Percentiles rank a stretch among this genome's conserved stretches.
Conservation (phyloP, 2,329 filamentous ascomycete genomes). For the Raffaelea deltoideospora region DNA sequence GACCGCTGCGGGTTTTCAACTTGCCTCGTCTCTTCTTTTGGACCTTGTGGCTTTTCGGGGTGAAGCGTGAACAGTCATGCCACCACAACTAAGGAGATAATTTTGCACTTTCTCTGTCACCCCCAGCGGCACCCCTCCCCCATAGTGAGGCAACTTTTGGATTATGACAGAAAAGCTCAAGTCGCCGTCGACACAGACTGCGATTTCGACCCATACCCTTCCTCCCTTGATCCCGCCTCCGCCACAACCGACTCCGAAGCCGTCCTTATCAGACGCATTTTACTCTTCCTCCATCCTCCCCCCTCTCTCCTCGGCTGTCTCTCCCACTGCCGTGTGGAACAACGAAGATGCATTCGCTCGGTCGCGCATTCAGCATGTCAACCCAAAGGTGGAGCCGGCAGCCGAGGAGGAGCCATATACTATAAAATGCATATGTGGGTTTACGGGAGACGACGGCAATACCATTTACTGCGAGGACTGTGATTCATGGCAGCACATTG, state of each 20-base stretch:
- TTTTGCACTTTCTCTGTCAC: not conserved
- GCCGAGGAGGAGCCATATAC: slow-evolving; percentile 76
- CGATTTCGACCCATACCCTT: slow-evolving; percentile 36
- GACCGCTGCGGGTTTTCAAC: no score
- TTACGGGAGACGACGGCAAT: slow-evolving; percentile 87
- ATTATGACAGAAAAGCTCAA: slow-evolving; percentile 49
- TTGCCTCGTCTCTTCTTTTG: not conserved
- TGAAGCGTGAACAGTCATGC: slow-evolving; percentile 49
- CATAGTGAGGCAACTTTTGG: slow-evolving; percentile 30
- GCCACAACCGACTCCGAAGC: not conserved
- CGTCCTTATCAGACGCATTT: not conserved
- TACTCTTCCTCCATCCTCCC: not conserved
- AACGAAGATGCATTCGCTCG: no score
- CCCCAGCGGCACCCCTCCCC: slow-evolving; percentile 17
- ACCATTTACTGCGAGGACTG: slow-evolving; percentile 94
- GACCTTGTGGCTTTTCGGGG: slow-evolving; percentile 9
- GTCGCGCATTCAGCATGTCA: no score
- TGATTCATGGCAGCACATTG: slow-evolving; percentile 96
- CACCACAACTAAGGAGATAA: slow-evolving; percentile 18
- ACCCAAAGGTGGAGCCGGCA: slow-evolving; percentile 33
- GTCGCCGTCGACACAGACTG: slow-evolving; percentile 38
- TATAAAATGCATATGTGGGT: slow-evolving; percentile 96
- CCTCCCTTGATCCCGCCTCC: slow-evolving; percentile 20
- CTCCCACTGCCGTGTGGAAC: slow-evolving; percentile 1
- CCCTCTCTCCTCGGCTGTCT: slow-evolving; percentile 4